Percentiles rank a stretch among this genome's conserved stretches.
These are phyloP conservation scores for Scleromitrula shiraiana DNA, from an alignment of 2,329 filamentous ascomycete species.

Conservation along the genomic window DNA sequence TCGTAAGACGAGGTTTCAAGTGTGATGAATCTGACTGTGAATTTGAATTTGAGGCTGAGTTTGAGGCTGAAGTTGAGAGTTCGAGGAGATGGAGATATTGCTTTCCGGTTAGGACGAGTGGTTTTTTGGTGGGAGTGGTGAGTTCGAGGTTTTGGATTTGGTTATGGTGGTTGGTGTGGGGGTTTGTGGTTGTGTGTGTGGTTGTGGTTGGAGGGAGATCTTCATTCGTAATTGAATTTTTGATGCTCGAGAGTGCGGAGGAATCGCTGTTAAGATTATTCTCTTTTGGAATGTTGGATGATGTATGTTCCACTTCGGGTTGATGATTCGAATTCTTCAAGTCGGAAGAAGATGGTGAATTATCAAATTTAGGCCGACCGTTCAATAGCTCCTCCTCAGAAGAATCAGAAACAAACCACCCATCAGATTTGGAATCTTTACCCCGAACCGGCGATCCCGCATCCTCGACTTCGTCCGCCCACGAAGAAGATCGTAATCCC, in stretches of 20 bases:
- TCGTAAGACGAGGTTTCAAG: neutral
- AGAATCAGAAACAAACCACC: no score
- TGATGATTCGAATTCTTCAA: no score
- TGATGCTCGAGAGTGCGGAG: no score
- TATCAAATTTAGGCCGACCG: no score
- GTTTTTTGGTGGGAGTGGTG: neutral
- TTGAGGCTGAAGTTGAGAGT: neutral
- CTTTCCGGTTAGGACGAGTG: neutral
- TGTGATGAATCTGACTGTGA: neutral
- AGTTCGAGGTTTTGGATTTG: neutral
- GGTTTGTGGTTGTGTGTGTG: neutral
- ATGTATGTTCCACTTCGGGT: no score
- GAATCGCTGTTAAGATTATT: no score
- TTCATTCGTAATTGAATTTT: no score
- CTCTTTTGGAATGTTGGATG: no score
- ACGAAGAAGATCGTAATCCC: constrained; percentile 11
- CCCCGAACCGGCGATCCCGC: no score
- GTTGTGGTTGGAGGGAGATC: neutral
- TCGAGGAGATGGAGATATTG: neutral
- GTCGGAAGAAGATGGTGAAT: no score
- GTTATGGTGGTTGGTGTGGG: neutral
- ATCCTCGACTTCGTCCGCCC: constrained; percentile 16
- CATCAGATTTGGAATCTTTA: no score
- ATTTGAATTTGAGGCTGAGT: neutral
- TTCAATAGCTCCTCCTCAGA: neutral